Base-by-base conservation (phyloP, 495 filamentous ascomycete species). In the Penicillium tannophilum region DNA sequence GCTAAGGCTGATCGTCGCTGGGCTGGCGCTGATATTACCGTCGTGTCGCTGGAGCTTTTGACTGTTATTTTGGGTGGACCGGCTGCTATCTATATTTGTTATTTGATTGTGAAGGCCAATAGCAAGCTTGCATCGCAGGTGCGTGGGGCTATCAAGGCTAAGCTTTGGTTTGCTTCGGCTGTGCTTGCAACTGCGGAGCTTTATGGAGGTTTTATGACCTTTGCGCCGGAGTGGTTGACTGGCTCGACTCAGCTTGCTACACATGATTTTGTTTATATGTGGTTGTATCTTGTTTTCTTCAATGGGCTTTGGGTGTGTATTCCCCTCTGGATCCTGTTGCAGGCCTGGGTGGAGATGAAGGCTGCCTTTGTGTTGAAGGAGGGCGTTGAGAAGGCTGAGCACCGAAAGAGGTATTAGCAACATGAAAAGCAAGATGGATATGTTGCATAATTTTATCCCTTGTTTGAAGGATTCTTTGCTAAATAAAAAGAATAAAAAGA, bases 201-300 rank as follows among this genome's bases (percentile, higher is more conserved):
- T 12, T 98, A 98, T 75, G 93, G 93, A 39, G 92, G 90, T 80
- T 97, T 89, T 69, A 97, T 98, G 90, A 98, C 93, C 0, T 98
- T 98, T 75, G 88, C 84, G 62, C 93, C 93, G 14, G 93, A 98
- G 76, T 98, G 92, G 93, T 72, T 98, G 55, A 88, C 82, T 4
- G 89, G 86, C 2, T 90, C 80, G 57, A 71, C 84, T 58, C 91
- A 91, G 71, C 79, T 98, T 63, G 87, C 93, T 63, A 88, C 85
- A 0, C 85, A 83, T 58, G 92, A 95, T 63, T 89, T 84, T 60
- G 92, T 97, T 81, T 96, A 93, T 66, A 68, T 88, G 63, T 88
- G 90, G 90, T 76, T 97, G 11, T 97, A 96, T 67, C 74, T 98
- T 53, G 79, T 90, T 63, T 96, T 96, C 76, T 97, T 97, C 77